Evolutionary conservation across 768 basidiomycete species (phyloP).

Genomic region (Cystofilobasidium capitatum): DNA sequence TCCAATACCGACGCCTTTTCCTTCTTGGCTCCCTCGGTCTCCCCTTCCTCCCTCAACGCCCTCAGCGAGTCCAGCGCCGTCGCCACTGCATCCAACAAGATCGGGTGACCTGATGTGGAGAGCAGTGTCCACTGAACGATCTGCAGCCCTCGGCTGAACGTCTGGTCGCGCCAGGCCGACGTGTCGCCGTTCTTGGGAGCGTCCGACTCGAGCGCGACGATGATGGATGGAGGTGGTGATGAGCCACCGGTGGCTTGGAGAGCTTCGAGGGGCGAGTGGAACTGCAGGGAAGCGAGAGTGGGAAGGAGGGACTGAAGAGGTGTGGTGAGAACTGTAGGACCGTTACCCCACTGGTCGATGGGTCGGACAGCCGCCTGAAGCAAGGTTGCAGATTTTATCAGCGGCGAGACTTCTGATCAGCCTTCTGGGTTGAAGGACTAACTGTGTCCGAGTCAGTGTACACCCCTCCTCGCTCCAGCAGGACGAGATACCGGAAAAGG

Average conservation of each 20-base stretch:
- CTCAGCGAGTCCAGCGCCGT: neutral
- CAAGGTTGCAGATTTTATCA: neutral
- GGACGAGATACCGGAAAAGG: constrained; percentile 9
- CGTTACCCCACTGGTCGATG: constrained; percentile 19
- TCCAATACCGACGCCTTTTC: neutral
- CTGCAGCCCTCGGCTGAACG: constrained; percentile 14
- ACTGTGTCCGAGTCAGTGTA: constrained; percentile 4
- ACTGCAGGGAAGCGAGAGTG: neutral
- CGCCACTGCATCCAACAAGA: neutral
- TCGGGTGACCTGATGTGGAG: neutral
- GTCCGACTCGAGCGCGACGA: constrained; percentile 22
- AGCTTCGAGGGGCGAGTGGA: neutral
- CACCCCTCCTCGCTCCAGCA: constrained; percentile 13
- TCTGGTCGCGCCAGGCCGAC: constrained; percentile 3
- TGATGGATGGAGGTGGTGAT: constrained; percentile 1
- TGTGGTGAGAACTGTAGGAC: neutral
- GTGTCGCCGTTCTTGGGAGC: neutral
- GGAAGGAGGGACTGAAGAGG: constrained; percentile 4
- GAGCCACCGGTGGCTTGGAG: neutral
- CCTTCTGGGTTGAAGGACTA: too few species aligned
- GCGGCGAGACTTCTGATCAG: too few species aligned
- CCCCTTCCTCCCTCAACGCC: neutral
- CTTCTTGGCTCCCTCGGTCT: neutral
- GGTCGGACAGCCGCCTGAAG: constrained; percentile 11
- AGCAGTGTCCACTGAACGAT: constrained; percentile 6